Conservation (phyloP, 352 stramenopile species). For the Globisporangium ultimum region DNA sequence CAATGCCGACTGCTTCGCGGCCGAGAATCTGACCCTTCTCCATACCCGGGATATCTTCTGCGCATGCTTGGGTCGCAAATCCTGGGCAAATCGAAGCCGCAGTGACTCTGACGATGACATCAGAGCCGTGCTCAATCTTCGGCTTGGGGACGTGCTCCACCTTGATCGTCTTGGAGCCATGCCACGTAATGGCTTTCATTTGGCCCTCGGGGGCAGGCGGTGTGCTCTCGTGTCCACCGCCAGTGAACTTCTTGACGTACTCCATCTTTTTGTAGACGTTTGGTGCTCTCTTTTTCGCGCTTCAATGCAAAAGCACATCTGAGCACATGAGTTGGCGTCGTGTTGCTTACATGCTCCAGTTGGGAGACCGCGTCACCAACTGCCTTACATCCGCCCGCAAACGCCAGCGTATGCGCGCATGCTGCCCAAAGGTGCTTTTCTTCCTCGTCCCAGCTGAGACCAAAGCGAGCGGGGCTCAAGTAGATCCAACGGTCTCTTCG, state of each 20-base stretch:
- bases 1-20: slow-evolving; percentile 63
- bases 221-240: slow-evolving; percentile 17
- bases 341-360: slow-evolving; percentile 5
- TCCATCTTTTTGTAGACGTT: slow-evolving; percentile 19
- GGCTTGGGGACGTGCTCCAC: slow-evolving; percentile 54
- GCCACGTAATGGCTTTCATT: slow-evolving; percentile 66
- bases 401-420: no score
- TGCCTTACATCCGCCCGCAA: no score
- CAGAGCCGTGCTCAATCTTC: slow-evolving; percentile 44
- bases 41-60: slow-evolving; percentile 34
- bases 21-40: slow-evolving; percentile 64
- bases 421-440: no score
- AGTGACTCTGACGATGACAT: slow-evolving; percentile 65
- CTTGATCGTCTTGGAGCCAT: slow-evolving; percentile 45
- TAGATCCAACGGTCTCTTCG: no score
- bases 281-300: neutral
- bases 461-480: no score
- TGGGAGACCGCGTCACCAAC: slow-evolving; percentile 1
- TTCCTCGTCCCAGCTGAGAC: no score
- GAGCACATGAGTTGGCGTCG: neutral
- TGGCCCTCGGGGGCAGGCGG: slow-evolving; percentile 16
- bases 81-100: slow-evolving; percentile 57
- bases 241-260: slow-evolving; percentile 26
- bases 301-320: slow-evolving; percentile 10
- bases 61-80: slow-evolving; percentile 41